Conservation (phyloP, 208 protist genomes). For the Phytomonas sp. region DNA sequence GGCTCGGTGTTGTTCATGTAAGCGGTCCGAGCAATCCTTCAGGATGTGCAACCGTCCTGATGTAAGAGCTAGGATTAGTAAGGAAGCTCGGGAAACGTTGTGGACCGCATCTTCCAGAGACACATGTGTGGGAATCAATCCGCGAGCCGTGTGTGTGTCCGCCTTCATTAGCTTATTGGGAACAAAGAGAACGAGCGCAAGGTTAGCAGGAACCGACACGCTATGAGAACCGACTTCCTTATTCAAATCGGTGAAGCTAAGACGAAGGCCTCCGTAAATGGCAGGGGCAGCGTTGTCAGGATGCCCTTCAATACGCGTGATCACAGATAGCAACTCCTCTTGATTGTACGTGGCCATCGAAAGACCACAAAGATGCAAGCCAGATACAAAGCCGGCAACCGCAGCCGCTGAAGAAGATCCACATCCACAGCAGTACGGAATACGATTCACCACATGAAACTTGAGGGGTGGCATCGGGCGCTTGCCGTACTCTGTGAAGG, state of each 20-base stretch:
- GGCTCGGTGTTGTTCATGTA: slow-evolving; percentile 83
- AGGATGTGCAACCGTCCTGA: slow-evolving; percentile 61
- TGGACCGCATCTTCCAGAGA: slow-evolving; percentile 75
- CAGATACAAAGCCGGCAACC: slow-evolving; percentile 86
- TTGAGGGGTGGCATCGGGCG: slow-evolving; percentile 71
- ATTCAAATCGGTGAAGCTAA: slow-evolving; percentile 52
- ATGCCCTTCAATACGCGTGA: slow-evolving; percentile 86
- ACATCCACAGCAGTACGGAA: slow-evolving; percentile 87
- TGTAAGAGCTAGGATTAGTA: slow-evolving; percentile 80
- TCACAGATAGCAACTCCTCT: slow-evolving; percentile 76
- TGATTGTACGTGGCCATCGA: slow-evolving; percentile 59
- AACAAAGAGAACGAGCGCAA: slow-evolving; percentile 82
- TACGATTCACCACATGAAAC: slow-evolving; percentile 83
- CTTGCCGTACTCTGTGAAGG: slow-evolving; percentile 69
- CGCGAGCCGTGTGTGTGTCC: slow-evolving; percentile 81
- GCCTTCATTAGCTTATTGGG: slow-evolving; percentile 81
- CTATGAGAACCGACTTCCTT: slow-evolving; percentile 14
- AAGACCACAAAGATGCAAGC: slow-evolving; percentile 76
- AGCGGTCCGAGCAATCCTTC: slow-evolving; percentile 52
- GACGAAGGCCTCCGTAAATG: slow-evolving; percentile 91
- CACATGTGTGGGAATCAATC: slow-evolving; percentile 57
- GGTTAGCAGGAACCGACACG: background rate
- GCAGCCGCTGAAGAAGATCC: slow-evolving; percentile 86
- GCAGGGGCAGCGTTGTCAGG: slow-evolving; percentile 89
- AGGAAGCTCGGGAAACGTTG: slow-evolving; percentile 86